Base-by-base conservation (phyloP, 2,329 filamentous ascomycete species). In the Paecilomyces sp. region DNA sequence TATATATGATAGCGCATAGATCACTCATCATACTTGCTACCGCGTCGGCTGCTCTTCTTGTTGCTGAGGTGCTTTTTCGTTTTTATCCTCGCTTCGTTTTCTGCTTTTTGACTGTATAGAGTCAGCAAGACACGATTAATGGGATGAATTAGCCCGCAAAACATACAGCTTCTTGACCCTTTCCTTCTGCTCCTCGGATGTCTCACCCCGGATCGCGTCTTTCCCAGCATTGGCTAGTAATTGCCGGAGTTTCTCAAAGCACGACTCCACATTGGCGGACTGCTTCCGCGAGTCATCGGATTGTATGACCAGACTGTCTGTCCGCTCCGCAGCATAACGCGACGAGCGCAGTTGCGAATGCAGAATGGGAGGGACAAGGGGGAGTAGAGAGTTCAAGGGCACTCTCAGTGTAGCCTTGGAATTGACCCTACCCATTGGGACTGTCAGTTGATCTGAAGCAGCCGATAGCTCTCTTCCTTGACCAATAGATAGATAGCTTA, bases 361-460 rank as follows among this genome's bases (percentile, higher is more conserved):
- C 8, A 88, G 73, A 9, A 83, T 65, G 22, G 70, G 71, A 52
- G 85, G 85, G 24, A 88, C 70, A 52, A 83, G 71, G 11, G 79
- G 77, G 12, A 86, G 71, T 50, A 88, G 76, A 7, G 76, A 70
- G 25, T 78, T 72, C 56, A 85, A 71, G 18, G 83, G 77, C 34
- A 88, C 73, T 64, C 80, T 82, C 34, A 88, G 71, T n/a, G 85
- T 87, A 59, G 85, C 85, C 75, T 88, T 88, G 36, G 85, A 86
- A 69, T 85, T 87, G 63, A 87, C 82, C 78, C 85, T 88, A 70
- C 58, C 36, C 11, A 51, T 41, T 33, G 56, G n/a, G 30, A 31
- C 31, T 24, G 30, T 56, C 53, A 60, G 13, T 36, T 51, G 13
- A 12, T 22, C 7, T 30, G 22, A 34, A 22, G 56, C 25, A 34